Conservation (phyloP, 345 rosid genomes). For the Dimocarpus longan region DNA sequence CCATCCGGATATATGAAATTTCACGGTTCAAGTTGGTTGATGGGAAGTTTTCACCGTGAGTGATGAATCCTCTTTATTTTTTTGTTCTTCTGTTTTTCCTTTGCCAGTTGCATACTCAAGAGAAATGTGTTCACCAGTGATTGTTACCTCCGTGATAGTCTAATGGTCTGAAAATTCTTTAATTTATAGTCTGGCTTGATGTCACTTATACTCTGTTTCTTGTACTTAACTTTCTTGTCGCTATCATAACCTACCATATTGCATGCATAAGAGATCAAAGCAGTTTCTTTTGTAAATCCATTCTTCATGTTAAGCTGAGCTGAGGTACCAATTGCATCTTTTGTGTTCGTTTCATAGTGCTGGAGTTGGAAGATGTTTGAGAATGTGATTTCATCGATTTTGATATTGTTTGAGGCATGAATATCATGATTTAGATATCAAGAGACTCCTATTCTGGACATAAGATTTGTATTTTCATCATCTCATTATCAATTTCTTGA, state of each 20-base stretch:
- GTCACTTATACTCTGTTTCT: background rate
- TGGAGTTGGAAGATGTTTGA: background rate
- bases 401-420: background rate
- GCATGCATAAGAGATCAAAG: slow-evolving; percentile 2
- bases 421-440: background rate
- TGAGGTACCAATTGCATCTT: background rate
- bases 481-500: too few relatives aligned
- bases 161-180: background rate
- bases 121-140: background rate
- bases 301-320: background rate
- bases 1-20: slow-evolving; percentile 85
- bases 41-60: slow-evolving; percentile 99
- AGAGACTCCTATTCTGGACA: background rate
- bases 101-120: slow-evolving; percentile 1
- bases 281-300: background rate
- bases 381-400: background rate
- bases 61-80: slow-evolving; percentile 5
- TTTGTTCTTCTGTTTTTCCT: background rate
- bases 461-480: background rate
- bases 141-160: background rate
- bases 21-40: slow-evolving; percentile 96
- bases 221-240: background rate
- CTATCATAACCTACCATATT: background rate
- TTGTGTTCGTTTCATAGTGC: background rate
- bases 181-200: background rate